Evolutionary conservation across 305 asterid genomes (phyloP).

Genomic region (Fraxinus platypoda): DNA sequence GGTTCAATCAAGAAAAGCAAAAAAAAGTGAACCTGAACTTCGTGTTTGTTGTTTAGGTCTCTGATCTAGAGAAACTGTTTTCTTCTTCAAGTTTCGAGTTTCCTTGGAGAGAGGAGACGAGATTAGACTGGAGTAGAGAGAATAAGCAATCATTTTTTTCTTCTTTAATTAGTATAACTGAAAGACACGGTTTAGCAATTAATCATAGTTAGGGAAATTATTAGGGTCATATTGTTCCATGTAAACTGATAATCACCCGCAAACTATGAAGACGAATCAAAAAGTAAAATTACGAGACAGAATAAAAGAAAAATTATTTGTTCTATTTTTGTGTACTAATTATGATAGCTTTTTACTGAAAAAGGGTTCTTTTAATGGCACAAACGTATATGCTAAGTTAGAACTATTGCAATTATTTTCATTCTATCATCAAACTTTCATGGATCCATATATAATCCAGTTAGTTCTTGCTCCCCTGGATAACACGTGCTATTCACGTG

Average conservation of each 20-base stretch:
- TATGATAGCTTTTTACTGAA: not conserved
- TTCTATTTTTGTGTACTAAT: not conserved
- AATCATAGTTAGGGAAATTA: slow-evolving; percentile 35
- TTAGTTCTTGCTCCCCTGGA: slow-evolving; percentile 26
- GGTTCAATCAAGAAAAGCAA: slow-evolving; percentile 23
- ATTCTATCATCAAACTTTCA: not conserved
- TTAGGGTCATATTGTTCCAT: not conserved
- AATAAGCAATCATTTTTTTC: not conserved
- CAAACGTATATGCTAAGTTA: not conserved
- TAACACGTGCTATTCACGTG: slow-evolving; percentile 38
- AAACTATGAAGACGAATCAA: not conserved
- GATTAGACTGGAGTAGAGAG: not conserved
- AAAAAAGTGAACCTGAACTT: not conserved
- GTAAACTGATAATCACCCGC: not conserved
- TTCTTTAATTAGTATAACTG: not conserved
- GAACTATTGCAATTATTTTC: not conserved
- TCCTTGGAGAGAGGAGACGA: not conserved
- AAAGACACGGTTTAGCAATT: slow-evolving; percentile 29
- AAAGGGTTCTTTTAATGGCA: not conserved
- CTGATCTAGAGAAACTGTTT: slow-evolving; percentile 8
- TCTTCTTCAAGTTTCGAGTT: not conserved
- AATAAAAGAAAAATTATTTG: no score
- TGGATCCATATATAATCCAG: not conserved
- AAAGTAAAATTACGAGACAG: not conserved
- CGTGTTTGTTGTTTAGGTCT: slow-evolving; percentile 1